These are phyloP conservation scores for Cutaneotrichosporon sp. DNA, from an alignment of 1,284 basidiomycete genomes.

Conservation along the genomic window DNA sequence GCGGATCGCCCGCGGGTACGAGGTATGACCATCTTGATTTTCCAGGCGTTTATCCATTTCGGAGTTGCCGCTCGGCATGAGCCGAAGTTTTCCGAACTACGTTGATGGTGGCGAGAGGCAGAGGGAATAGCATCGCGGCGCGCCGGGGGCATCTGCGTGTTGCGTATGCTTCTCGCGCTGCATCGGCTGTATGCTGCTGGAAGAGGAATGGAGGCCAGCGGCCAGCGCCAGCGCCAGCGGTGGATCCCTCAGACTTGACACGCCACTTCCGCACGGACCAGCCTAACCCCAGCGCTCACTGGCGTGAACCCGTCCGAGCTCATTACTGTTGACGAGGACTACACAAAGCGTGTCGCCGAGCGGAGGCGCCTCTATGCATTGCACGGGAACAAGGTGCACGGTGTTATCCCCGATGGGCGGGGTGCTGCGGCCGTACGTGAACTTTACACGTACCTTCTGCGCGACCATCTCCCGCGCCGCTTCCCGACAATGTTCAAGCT, in stretches of 20 bases:
- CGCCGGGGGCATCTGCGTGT: neutral
- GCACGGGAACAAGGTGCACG: slow-evolving; percentile 11
- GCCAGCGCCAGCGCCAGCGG: neutral
- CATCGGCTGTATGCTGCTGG: neutral
- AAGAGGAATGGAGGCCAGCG: neutral
- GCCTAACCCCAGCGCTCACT: slow-evolving; percentile 13
- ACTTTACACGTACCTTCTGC: slow-evolving; percentile 16
- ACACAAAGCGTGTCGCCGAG: slow-evolving; percentile 9
- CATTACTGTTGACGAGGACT: slow-evolving; percentile 21
- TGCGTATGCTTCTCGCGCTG: neutral
- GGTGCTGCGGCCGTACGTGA: slow-evolving; percentile 20
- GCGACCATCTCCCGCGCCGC: slow-evolving; percentile 14
- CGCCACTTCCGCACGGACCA: neutral
- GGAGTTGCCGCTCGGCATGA: neutral
- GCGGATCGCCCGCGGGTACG: neutral
- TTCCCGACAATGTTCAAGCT: slow-evolving; percentile 19
- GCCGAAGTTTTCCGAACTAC: neutral
- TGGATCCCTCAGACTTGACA: neutral
- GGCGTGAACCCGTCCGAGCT: slow-evolving; percentile 17
- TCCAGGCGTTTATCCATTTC: neutral
- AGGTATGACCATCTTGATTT: too few species aligned
- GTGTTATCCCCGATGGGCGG: slow-evolving; percentile 13
- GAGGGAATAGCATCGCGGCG: too few species aligned
- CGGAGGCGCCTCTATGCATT: slow-evolving; percentile 9
- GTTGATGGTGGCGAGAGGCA: neutral